These are phyloP conservation scores for Prinsepia uniflora DNA, from an alignment of 306 rosid genomes.

Conservation along the genomic window DNA sequence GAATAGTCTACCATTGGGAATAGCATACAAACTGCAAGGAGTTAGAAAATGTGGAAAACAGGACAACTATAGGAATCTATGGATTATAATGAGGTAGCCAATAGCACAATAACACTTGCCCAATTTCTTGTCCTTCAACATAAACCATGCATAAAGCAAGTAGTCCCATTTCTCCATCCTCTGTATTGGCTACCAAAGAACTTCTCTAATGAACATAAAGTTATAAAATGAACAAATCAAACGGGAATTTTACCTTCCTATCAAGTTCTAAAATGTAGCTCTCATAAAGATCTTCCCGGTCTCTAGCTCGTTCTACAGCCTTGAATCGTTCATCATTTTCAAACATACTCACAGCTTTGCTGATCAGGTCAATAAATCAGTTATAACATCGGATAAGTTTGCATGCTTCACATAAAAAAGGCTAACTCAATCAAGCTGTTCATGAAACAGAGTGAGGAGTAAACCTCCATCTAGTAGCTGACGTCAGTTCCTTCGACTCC, in stretches of 20 bases:
- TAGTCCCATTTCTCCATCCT: not conserved
- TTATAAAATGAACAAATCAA: conserved; percentile 2
- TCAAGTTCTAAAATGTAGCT: conserved; percentile 96
- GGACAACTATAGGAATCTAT: not conserved
- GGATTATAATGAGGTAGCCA: not conserved
- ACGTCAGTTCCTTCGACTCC: conserved; percentile 92
- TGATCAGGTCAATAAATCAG: conserved; percentile 34
- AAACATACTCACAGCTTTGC: conserved; percentile 87
- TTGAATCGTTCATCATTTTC: conserved; percentile 91
- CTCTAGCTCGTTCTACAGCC: conserved; percentile 85
- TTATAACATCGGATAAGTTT: conserved; percentile 27
- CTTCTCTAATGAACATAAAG: not conserved
- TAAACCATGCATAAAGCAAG: conserved; percentile 2
- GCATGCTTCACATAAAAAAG: not conserved
- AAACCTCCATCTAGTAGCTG: conserved; percentile 95
- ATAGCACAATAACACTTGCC: not conserved
- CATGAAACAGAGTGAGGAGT: conserved; percentile 24
- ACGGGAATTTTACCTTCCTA: conserved; percentile 65
- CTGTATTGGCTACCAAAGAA: not conserved
- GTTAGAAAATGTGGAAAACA: not conserved
- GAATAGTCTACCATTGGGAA: not conserved
- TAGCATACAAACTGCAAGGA: not conserved
- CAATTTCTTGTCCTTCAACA: not conserved
- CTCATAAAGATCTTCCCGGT: conserved; percentile 91
- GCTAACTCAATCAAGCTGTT: conserved; percentile 9